phyloP scores from a whole-genome alignment of 2,329 filamentous ascomycete species.

The Aspergillus phoenicis region DNA sequence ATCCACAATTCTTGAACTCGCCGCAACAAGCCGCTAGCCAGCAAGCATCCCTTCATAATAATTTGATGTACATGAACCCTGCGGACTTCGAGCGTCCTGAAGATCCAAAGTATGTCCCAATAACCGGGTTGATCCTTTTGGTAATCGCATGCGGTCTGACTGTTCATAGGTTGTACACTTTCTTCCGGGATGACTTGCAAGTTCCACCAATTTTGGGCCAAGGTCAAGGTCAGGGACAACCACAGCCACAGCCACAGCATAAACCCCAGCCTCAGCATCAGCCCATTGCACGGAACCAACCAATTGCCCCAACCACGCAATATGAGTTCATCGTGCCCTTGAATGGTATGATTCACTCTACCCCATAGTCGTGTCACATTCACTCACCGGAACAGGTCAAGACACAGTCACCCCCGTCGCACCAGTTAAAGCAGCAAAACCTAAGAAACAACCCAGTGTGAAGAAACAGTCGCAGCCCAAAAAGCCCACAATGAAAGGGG shows the following conservation, averaged over 20 bases:
- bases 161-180: constrained; percentile 26
- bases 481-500: constrained; percentile 26
- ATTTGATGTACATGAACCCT: constrained; percentile 32
- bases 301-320: constrained; percentile 5
- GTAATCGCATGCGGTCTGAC: constrained; percentile 3
- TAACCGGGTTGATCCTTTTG: neutral
- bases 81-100: constrained; percentile 30
- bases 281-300: constrained; percentile 5
- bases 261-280: neutral
- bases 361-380: neutral
- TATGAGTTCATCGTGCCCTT: constrained; percentile 8
- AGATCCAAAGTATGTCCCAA: constrained; percentile 31
- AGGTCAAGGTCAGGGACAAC: neutral
- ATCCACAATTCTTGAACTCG: constrained; percentile 42
- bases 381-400: constrained; percentile 17
- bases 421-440: constrained; percentile 20
- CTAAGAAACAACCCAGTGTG: constrained; percentile 24
- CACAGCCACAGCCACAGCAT: too few species aligned
- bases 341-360: constrained; percentile 17
- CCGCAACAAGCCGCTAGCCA: constrained; percentile 28
- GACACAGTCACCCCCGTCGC: constrained; percentile 11
- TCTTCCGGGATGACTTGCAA: constrained; percentile 32
- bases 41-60: constrained; percentile 27
- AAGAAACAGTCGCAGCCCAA: constrained; percentile 28
- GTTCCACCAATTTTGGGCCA: constrained; percentile 24